Evolutionary conservation across 2,329 filamentous ascomycete species (phyloP), one percentile per base, ranked within the genome.

Genomic region (Colletotrichum somersetense): DNA sequence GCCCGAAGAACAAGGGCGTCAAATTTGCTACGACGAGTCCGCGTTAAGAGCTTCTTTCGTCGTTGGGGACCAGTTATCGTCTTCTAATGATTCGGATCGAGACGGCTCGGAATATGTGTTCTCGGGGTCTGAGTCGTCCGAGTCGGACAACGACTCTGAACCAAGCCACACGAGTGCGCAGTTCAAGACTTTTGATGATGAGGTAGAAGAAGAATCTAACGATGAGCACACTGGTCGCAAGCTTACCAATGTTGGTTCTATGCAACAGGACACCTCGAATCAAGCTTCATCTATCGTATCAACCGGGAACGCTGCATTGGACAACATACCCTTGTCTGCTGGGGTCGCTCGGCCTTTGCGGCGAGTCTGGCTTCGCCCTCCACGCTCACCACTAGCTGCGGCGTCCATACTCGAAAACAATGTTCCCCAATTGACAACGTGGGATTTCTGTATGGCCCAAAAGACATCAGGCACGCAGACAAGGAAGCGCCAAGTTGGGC

Each of bases 401-500:
- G 14, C 12, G 20, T 2, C 20, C 12, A n/a, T 8, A 2, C 20
- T 5, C 2, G 3, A 1, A 14, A 5, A 11, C 3, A 4, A 30
- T 30, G 30, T 30, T 30, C 30, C 30, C 3, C 30, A 30, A 30
- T 30, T 5, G 30, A 30, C 2, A 30, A 3, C 3, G 30, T 4
- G 30, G 30, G 30, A 30, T 30, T 30, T 30, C 3, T 3, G 2
- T 30, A 30, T 3, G 30, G 2, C 3, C 30, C 30, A 0, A 2
- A 23, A 16, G 2, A 11, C 6, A 1, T 16, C 35, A 14, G 8
- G 3, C 7, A 12, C 5, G 7, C 12, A 11, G 12, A 5, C 55
- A 35, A 42, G 10, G 7, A 58, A 40, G 38, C 33, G 53, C 7
- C 33, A 20, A 4, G 26, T 42, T 7, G 14, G 11, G 14, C 35